Evolutionary conservation across 2,329 filamentous ascomycete species (phyloP).

Genomic region (Dendryphion nanum): DNA sequence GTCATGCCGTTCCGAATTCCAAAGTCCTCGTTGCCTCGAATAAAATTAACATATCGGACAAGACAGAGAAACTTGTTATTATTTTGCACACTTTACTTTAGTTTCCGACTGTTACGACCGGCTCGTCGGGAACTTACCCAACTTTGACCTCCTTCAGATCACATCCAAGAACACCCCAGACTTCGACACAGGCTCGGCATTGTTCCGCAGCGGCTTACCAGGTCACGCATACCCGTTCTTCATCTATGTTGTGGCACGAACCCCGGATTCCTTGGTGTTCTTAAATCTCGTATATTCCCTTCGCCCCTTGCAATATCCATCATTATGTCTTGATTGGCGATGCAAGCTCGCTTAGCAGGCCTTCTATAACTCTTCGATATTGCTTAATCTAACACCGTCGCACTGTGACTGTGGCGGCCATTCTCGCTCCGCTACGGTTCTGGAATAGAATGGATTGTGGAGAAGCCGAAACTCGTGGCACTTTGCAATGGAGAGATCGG

Average conservation of each 20-base stretch:
- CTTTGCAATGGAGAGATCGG: constrained; percentile 5
- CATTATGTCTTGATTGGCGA: not conserved
- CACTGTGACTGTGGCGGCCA: constrained; percentile 11
- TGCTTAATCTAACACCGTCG: constrained; percentile 24
- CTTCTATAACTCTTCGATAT: constrained; percentile 19
- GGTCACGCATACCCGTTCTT: constrained; percentile 1
- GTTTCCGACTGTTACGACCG: no score
- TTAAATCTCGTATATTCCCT: not conserved
- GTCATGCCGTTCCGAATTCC: no score
- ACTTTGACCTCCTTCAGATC: no score
- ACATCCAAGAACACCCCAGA: no score
- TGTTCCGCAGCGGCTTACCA: not conserved
- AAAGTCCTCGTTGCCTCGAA: no score
- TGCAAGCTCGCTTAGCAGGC: constrained; percentile 16
- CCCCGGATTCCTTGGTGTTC: no score
- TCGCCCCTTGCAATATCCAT: not conserved
- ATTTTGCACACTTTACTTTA: no score
- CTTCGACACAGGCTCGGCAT: constrained; percentile 3
- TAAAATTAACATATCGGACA: no score
- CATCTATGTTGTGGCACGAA: constrained; percentile 1
- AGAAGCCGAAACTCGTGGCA: constrained; percentile 8
- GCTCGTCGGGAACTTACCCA: no score
- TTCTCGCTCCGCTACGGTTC: constrained; percentile 10
- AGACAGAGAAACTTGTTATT: no score
- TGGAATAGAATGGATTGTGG: constrained; percentile 5